Evolutionary conservation across 352 stramenopile species (phyloP), one percentile per base, ranked within the genome.

Genomic region (Globisporangium nunn): DNA sequence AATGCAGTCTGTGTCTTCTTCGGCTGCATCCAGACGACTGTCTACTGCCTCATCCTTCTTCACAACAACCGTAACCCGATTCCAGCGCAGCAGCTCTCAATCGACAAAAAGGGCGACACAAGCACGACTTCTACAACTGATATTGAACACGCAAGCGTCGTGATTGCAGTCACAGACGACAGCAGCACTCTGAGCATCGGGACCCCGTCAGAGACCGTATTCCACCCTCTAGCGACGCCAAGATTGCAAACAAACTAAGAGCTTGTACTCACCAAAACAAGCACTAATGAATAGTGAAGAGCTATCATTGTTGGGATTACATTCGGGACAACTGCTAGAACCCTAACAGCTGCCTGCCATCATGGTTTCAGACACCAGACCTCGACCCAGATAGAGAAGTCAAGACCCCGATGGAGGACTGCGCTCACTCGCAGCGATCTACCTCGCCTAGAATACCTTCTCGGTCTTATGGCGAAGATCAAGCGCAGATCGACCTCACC

Each of bases 1-100:
- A 60, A 60, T 35, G 47, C 48, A 4, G 35, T 60, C 18, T 54
- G 45, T 31, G 45, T 54, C 45, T 31, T 49, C 44, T 54, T 60
- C 46, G 54, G 54, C 23, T 54, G 45, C n/a, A 33, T 49, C 14
- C 54, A 60, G 33, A 60, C 28, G 31, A 33, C 41, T 5, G 45
- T 60, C 29, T 60, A 60, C 49, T 45, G 15, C 40, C 11, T n/a
- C 8, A 45, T 45, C 40, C 10, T 45, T 4, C 3, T n/a, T n/a
- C 40, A 45, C 10, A 45, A 45, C 40, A 45, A 14, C 8, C 40
- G 40, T 12, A 15, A 6, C 11, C 3, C 11, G 40, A 45, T 12
- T 7, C 40, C 40, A 45, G 40, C 11, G 17, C 10, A 45, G 11
- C 11, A 45, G 11, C 11, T 3, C 11, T 18, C 11, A 12, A 6